A percentile compares a stretch with the other conserved stretches of the same genome.
phyloP scores from a whole-genome alignment of 148 eudicot genomes.

The Cornus florida region DNA sequence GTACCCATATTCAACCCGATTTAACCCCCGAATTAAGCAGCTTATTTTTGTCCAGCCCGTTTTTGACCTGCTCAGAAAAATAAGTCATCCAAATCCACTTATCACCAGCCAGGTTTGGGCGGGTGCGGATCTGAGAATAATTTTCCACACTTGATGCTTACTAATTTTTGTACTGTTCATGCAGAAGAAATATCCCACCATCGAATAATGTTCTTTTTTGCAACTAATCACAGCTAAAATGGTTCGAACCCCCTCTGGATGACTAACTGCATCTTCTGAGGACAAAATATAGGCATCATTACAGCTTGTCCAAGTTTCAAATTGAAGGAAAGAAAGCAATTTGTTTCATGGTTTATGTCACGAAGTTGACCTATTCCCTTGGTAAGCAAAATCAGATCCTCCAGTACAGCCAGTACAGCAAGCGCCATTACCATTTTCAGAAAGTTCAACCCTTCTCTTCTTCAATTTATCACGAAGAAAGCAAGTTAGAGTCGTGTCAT shows the following conservation, averaged over 20 bases:
- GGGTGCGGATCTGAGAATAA: no score
- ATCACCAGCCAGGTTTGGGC: background rate
- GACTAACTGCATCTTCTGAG: background rate
- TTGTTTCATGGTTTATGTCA: background rate
- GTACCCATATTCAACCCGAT: no score
- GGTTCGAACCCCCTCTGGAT: background rate
- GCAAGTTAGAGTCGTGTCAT: slow-evolving; percentile 25
- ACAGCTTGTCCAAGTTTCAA: background rate
- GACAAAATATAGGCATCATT: background rate
- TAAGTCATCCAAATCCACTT: slow-evolving; percentile 14
- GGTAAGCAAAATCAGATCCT: background rate
- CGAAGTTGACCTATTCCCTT: background rate
- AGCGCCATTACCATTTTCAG: background rate
- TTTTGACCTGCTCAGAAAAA: background rate
- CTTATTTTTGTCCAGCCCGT: no score
- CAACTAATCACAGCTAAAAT: background rate
- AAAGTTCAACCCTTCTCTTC: slow-evolving; percentile 12
- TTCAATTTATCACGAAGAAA: slow-evolving; percentile 16
- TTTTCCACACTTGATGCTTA: background rate
- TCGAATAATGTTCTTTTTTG: background rate
- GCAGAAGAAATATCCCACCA: background rate
- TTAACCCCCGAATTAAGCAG: no score
- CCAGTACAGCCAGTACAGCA: background rate
- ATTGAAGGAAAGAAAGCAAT: background rate
- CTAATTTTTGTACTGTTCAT: background rate